Evolutionary conservation across 192 early-diverging fungal genomes (phyloP), one percentile per base, ranked within the genome.

Genomic region (Entomortierella beljakovae): DNA sequence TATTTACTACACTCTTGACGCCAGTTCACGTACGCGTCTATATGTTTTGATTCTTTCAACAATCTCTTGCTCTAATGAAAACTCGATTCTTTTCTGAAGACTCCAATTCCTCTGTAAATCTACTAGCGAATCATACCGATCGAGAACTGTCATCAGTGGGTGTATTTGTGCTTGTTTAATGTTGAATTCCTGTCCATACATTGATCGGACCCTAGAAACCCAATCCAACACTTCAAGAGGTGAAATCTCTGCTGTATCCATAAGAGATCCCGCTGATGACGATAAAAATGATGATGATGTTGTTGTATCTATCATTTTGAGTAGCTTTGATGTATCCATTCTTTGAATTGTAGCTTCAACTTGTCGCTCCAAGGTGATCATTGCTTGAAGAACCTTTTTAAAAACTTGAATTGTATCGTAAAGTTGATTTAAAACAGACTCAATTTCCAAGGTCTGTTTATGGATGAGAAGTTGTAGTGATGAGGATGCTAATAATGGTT

Each of bases 1-100:
- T 16, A 46, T 53, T 53, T 53, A 9, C 34, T 22, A 70, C 3
- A 55, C 22, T 43, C 73, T 52, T 0, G 73, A 68, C 8, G 75
- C 63, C 46, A 65, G 65, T 51, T 79, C 75, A 9, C 75, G 75
- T 16, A 79, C 75, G 33, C 75, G 75, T 16, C 68, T 33, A 57
- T 79, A 79, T 0, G 66, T 57, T n/a, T 79, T 79, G 60, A 79
- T 70, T 32, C 75, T 61, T 40, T 79, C 75, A 1, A 79, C 62
- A 48, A 79, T 79, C 42, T 79, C 75, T 18, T 79, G 75, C 34
- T 79, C 75, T 25, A 79, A 43, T 16, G 67, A 61, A 52, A 79
- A 79, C 35, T 79, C 75, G 9, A 79, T 64, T 15, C 57, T 43
- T 35, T 64, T 59, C 18, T 79, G 75, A 6, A 79, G 50, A 6